Evolutionary conservation across 257 asterid genomes (phyloP), one percentile per base, ranked within the genome.

Genomic region (Euphrasia confusa): DNA sequence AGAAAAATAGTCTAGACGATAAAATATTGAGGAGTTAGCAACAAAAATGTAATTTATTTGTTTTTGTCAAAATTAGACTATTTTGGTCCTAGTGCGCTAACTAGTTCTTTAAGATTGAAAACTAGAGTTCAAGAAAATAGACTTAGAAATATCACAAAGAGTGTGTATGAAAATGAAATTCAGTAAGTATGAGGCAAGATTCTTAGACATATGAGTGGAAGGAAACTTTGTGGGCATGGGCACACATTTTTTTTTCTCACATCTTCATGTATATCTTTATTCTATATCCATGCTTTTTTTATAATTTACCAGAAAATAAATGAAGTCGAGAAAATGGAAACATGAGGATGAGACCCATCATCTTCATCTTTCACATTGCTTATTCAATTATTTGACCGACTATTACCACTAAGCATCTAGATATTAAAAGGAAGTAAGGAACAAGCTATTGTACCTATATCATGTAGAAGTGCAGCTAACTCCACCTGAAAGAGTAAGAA

Each of bases 381-480:
- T 9, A 4, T 56, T 28, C 53, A 5, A 10, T 5, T 27, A 6
- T 4, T 44, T 3, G 8, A 49, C 24, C 42, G 6, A 32, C 6
- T 4, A 3, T 21, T 21, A 21, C 33, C 39, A 0, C 4, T 11
- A 3, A 45, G 7, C 26, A 21, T 47, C 13, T 13, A 18, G 15
- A 47, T 26, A 39, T 27, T 4, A 15, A 44, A 60, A 66, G 59
- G 7, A 45, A 45, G 13, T 37, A 60, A 66, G 59, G 7, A 45
- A 45, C 21, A 63, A 62, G 40, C 7, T 2, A 17, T 15, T 47
- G 66, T 75, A 89, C 96, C 97, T 69, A 86, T 81, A 75, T 92
- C 98, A 65, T 89, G 98, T 54, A 92, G 86, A 78, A 92, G 95
- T 45, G 98, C 98, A 66, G 98, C 95, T 73, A 92, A 79, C 80